These are phyloP conservation scores for Fusarium sp. DNA, from an alignment of 2,329 filamentous ascomycete genomes.

Conservation along the genomic window DNA sequence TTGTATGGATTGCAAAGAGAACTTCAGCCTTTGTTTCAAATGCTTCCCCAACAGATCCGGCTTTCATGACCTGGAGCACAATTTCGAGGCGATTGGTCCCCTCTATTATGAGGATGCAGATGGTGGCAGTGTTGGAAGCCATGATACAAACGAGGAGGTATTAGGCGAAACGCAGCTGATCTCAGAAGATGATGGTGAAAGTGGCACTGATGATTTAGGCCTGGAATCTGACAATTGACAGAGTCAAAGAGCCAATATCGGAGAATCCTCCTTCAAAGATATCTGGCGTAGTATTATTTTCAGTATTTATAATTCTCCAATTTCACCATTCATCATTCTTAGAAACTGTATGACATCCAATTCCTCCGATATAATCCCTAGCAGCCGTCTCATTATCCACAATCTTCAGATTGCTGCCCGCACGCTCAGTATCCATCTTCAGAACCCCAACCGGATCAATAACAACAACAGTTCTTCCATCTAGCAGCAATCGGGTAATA, in stretches of 20 bases:
- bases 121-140: background rate
- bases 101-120: background rate
- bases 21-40: background rate
- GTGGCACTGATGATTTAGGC: too few relatives aligned
- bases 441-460: slow-evolving; percentile 49
- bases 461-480: slow-evolving; percentile 47
- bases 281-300: too few relatives aligned
- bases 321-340: slow-evolving; percentile 43
- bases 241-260: too few relatives aligned
- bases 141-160: too few relatives aligned
- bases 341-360: slow-evolving; percentile 46
- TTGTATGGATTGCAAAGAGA: background rate
- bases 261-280: too few relatives aligned
- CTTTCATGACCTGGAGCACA: background rate
- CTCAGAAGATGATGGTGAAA: too few relatives aligned
- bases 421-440: slow-evolving; percentile 27
- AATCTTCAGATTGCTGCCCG: slow-evolving; percentile 30
- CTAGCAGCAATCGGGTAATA: slow-evolving; percentile 42
- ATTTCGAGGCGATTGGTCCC: background rate
- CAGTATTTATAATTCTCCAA: too few relatives aligned
- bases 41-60: background rate
- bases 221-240: too few relatives aligned
- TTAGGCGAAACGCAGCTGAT: too few relatives aligned
- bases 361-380: slow-evolving; percentile 47
- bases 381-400: slow-evolving; percentile 47